Conservation (phyloP, 2,329 filamentous ascomycete species). For the Pseudopyrenochaeta lycopersici region DNA sequence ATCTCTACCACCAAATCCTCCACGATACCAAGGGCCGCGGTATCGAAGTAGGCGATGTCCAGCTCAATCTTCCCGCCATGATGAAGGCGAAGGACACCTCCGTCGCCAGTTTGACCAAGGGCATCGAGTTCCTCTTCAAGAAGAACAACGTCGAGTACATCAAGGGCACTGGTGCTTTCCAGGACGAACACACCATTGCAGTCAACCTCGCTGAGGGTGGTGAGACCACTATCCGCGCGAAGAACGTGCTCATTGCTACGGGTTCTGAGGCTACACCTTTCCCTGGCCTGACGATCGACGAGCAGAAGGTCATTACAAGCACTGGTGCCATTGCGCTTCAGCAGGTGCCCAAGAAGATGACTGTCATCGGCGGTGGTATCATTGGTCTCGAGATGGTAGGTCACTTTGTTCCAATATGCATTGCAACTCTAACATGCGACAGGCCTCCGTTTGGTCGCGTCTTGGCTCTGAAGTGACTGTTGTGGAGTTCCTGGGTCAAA, state of each 20-base stretch:
- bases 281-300: conserved; percentile 93
- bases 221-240: conserved; percentile 84
- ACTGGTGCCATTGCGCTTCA: conserved; percentile 91
- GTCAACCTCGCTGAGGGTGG: conserved; percentile 91
- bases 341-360: conserved; percentile 93
- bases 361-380: conserved; percentile 97
- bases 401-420: conserved; percentile 7
- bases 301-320: conserved; percentile 96
- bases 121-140: conserved; percentile 97
- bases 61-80: conserved; percentile 92
- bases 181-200: conserved; percentile 89
- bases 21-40: conserved; percentile 97
- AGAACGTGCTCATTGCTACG: conserved; percentile 98
- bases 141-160: conserved; percentile 99
- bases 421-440: conserved; percentile 28
- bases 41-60: conserved; percentile 96
- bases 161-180: conserved; percentile 89
- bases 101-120: conserved; percentile 89
- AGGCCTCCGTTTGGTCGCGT: conserved; percentile 92
- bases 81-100: conserved; percentile 99
- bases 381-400: conserved; percentile 96
- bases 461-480: conserved; percentile 95
- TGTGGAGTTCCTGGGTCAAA: conserved; percentile 94
- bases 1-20: conserved; percentile 95
- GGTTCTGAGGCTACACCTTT: conserved; percentile 96